These are phyloP conservation scores for Caloboletus inedulis DNA, from an alignment of 1,284 basidiomycete genomes.

Conservation along the genomic window DNA sequence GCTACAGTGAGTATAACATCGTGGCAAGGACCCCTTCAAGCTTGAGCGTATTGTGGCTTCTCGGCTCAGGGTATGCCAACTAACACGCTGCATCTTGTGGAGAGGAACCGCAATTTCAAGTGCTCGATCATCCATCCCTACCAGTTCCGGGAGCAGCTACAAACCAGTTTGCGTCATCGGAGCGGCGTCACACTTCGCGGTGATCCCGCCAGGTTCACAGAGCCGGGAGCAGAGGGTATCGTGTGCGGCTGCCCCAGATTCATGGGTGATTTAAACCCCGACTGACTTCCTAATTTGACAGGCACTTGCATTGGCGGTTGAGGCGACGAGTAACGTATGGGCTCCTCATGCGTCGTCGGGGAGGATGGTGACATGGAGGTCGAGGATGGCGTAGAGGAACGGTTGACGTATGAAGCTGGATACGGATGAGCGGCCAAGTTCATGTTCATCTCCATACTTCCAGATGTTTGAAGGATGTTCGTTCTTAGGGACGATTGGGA, in stretches of 20 bases:
- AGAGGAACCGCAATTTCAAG: slow-evolving; percentile 1
- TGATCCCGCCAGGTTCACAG: slow-evolving; percentile 21
- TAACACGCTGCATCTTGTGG: neutral
- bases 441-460: slow-evolving; percentile 13
- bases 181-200: slow-evolving; percentile 27
- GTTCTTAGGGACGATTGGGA: slow-evolving; percentile 31
- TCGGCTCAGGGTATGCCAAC: neutral
- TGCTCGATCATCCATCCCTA: neutral
- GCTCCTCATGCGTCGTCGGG: slow-evolving; percentile 17
- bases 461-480: slow-evolving; percentile 16
- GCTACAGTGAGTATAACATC: slow-evolving; percentile 12
- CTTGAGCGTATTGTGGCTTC: neutral
- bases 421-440: slow-evolving; percentile 14
- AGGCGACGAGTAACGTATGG: slow-evolving; percentile 16
- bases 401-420: slow-evolving; percentile 18
- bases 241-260: slow-evolving; percentile 15
- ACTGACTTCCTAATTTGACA: slow-evolving; percentile 23
- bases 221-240: slow-evolving; percentile 11
- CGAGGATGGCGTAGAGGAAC: slow-evolving; percentile 17
- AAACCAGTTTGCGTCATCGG: slow-evolving; percentile 16
- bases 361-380: slow-evolving; percentile 24
- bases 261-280: slow-evolving; percentile 31
- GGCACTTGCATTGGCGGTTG: slow-evolving; percentile 15
- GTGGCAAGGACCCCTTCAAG: neutral
- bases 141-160: neutral